phyloP scores from a whole-genome alignment of 345 rosid genomes.

The Rubroshorea leprosula region DNA sequence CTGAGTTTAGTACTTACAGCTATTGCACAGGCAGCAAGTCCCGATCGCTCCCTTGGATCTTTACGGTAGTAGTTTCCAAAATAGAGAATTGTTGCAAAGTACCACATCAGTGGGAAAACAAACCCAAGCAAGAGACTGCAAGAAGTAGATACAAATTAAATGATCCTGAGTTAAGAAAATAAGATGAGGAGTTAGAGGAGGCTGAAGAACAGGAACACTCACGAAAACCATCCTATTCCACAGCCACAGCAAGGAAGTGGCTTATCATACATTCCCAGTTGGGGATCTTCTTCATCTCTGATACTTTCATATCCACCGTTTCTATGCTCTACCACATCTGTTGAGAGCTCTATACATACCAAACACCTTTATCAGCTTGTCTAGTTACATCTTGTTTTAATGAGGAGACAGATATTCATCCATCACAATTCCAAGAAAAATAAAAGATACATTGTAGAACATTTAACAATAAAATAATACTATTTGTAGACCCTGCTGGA shows the following conservation, averaged over 20 bases:
- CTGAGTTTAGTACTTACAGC: constrained; percentile 52
- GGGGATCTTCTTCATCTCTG: constrained; percentile 39
- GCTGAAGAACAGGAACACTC: constrained; percentile 23
- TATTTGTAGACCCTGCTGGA: not conserved
- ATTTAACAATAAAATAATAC: not conserved
- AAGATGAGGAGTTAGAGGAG: constrained; percentile 1
- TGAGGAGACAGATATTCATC: not conserved
- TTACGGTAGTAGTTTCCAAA: constrained; percentile 70
- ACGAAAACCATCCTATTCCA: constrained; percentile 97
- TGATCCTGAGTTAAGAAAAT: constrained; percentile 8
- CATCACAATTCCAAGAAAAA: not conserved
- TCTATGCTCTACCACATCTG: constrained; percentile 32
- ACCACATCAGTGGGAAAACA: constrained; percentile 73
- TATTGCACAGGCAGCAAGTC: constrained; percentile 89
- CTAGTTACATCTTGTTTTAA: not conserved
- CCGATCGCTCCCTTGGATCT: constrained; percentile 94
- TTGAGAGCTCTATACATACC: constrained; percentile 25
- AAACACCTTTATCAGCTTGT: not conserved
- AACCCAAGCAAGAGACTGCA: constrained; percentile 80
- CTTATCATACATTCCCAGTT: constrained; percentile 63
- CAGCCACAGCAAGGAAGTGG: constrained; percentile 94
- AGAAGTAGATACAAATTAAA: constrained; percentile 10
- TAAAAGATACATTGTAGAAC: not conserved
- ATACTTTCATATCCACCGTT: constrained; percentile 50
- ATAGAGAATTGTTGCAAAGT: constrained; percentile 69